phyloP scores from a whole-genome alignment of 225 moss, liverwort and hornwort genomes.

The Anthoceros angustus region DNA sequence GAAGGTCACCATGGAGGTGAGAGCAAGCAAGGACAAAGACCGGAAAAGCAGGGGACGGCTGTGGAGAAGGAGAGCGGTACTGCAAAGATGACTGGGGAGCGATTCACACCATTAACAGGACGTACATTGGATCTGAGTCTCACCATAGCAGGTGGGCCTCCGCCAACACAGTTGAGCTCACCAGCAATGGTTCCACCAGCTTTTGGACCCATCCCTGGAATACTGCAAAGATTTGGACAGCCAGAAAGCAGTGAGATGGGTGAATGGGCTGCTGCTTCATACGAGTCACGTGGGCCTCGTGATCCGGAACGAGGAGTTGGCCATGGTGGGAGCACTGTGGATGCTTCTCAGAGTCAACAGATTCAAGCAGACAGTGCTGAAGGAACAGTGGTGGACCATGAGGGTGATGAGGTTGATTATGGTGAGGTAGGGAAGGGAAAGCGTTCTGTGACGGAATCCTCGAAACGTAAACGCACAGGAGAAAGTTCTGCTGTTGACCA shows the following conservation, averaged over 20 bases:
- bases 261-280: constrained; percentile 31
- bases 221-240: constrained; percentile 31
- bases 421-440: constrained; percentile 22
- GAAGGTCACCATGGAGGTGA: constrained; percentile 15
- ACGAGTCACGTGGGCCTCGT: constrained; percentile 40
- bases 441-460: constrained; percentile 13
- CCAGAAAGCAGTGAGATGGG: constrained; percentile 37
- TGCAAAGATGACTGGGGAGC: constrained; percentile 14
- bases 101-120: constrained; percentile 12
- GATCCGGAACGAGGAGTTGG: constrained; percentile 22
- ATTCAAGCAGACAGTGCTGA: constrained; percentile 39
- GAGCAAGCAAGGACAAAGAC: constrained; percentile 14
- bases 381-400: constrained; percentile 31
- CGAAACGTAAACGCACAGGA: constrained; percentile 22
- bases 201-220: constrained; percentile 48
- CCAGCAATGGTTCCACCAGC: constrained; percentile 44
- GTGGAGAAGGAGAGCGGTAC: constrained; percentile 18
- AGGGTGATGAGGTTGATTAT: constrained; percentile 23
- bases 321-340: constrained; percentile 35
- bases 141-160: constrained; percentile 97
- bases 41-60: constrained; percentile 19
- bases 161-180: constrained; percentile 65
- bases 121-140: constrained; percentile 73
- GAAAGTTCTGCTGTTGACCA: constrained; percentile 25
- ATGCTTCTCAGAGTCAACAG: constrained; percentile 21